Conservation (phyloP, 495 filamentous ascomycete species). For the Trichoderma virens region DNA sequence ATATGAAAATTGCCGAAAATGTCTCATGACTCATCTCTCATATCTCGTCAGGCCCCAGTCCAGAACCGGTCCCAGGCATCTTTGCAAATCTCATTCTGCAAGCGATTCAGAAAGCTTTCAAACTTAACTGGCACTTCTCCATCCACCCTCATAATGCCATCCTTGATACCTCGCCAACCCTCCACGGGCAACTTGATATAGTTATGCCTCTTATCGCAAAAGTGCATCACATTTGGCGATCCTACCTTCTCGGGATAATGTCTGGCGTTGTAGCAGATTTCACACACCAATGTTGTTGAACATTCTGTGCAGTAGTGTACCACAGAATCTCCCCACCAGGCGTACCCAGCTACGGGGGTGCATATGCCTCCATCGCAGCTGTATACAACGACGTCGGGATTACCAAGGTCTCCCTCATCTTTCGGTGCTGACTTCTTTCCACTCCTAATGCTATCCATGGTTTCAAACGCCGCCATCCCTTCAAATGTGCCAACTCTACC, state of each 20-base stretch:
- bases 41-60: conserved; percentile 1
- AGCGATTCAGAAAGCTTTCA: conserved; percentile 17
- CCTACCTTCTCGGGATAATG: not conserved
- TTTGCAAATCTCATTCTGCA: conserved; percentile 16
- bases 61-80: conserved; percentile 18
- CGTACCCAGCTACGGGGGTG: not conserved
- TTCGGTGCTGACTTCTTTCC: not conserved
- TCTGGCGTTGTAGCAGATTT: conserved; percentile 6
- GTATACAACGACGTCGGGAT: not conserved
- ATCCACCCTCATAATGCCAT: conserved; percentile 18
- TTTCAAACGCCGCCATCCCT: not conserved
- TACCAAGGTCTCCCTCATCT: conserved; percentile 12
- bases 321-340: conserved; percentile 6
- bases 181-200: conserved; percentile 21
- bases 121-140: conserved; percentile 17
- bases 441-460: not conserved
- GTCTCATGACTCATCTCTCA: not conserved
- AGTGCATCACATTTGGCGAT: conserved; percentile 5
- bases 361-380: conserved; percentile 4
- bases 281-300: not conserved
- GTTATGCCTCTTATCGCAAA: conserved; percentile 17
- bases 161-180: conserved; percentile 22
- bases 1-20: no score
- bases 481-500: not conserved
- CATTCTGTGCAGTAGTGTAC: conserved; percentile 10